Evolutionary conservation across 257 asterid species (phyloP), one percentile per base, ranked within the genome.

Genomic region (Solanum paucissectum): DNA sequence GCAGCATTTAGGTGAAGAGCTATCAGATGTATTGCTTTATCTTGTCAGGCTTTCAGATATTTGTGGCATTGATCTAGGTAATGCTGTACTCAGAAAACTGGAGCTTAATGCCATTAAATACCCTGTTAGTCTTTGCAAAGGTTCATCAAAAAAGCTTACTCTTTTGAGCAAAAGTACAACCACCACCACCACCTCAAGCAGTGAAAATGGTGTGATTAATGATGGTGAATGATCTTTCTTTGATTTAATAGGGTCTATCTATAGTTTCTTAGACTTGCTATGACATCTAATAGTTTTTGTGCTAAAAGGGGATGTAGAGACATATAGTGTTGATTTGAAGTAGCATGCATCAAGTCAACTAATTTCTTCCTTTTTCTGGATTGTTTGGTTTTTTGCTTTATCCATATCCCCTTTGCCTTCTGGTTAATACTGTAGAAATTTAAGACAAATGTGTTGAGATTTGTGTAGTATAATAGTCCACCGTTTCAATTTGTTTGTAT

Each of bases 11-110:
- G 95, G 97, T 7, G 95, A 94, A 83, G 97, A 94, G 71, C 94
- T 94, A 1, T 92, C 98, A 7, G 95, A 94, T 89, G 95, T 94
- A 36, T 49, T 94, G 81, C 94, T 95, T 5, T 94, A 95, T 83
- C 95, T 93, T 16, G 87, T 93, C 34, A 88, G 93, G 89, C 91
- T 94, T 4, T 92, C 95, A 42, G 94, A 94, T 88, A 86, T 94
- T 7, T 93, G 95, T 88, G 95, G 95, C 36, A 86, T 95, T 72
- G 94, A 94, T 92, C 93, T 94, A 23, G 93, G 88, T 16, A 89
- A 92, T 74, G 98, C 98, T 89, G 95, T 90, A 7, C 94, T 94
- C 1, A 89, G 95, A 14, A 94, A 94, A 73, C 69, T 93, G 5
- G 93, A 91, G 77, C 94, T 91, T 23, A 94, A 94, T 87, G 95